Percentiles rank a stretch among this genome's conserved stretches.
phyloP scores from a whole-genome alignment of 2,329 filamentous ascomycete species.

The Aspergillus sp. region DNA sequence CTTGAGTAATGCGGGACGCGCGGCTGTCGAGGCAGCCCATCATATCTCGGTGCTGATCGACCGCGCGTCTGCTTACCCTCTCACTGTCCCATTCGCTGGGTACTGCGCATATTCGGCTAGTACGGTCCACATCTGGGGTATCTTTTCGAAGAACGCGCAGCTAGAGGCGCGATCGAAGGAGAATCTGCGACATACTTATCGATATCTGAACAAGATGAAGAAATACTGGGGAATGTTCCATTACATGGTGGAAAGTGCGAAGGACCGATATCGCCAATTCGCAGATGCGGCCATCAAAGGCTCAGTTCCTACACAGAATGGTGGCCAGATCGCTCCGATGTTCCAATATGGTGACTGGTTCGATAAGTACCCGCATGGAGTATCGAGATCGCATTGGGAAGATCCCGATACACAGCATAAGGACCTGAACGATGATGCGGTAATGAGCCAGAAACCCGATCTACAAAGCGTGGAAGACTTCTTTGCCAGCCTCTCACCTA shows the following conservation, averaged over 20 bases:
- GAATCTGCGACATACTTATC: slow-evolving; percentile 83
- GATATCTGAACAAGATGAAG: slow-evolving; percentile 91
- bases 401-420: slow-evolving; percentile 70
- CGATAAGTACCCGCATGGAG: slow-evolving; percentile 87
- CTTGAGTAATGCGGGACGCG: slow-evolving; percentile 69
- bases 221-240: slow-evolving; percentile 98
- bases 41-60: slow-evolving; percentile 81
- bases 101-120: slow-evolving; percentile 93
- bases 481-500: slow-evolving; percentile 74
- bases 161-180: slow-evolving; percentile 77
- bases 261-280: slow-evolving; percentile 81
- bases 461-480: slow-evolving; percentile 95
- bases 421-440: slow-evolving; percentile 80
- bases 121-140: slow-evolving; percentile 89
- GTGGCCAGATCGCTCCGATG: slow-evolving; percentile 57
- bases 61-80: slow-evolving; percentile 74
- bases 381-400: slow-evolving; percentile 79
- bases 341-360: slow-evolving; percentile 99
- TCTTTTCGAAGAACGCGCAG: slow-evolving; percentile 78
- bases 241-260: slow-evolving; percentile 90
- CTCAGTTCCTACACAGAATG: slow-evolving; percentile 39
- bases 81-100: slow-evolving; percentile 88
- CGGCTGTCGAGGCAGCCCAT: slow-evolving; percentile 79
- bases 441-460: slow-evolving; percentile 83
- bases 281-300: slow-evolving; percentile 77